phyloP scores from a whole-genome alignment of 192 early-diverging fungal species.

The Funneliformis geosporum region DNA sequence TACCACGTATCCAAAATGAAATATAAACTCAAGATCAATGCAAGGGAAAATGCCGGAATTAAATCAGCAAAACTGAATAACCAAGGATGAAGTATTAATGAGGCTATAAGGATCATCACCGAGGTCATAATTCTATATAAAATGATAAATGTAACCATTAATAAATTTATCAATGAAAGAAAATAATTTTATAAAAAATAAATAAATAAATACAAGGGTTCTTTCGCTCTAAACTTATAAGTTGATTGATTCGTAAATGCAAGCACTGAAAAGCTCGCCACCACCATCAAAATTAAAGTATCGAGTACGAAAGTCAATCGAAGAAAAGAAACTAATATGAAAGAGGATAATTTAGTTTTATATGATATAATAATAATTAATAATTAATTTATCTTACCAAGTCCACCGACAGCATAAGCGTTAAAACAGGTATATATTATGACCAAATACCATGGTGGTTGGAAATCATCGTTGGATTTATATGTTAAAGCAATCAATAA shows the following conservation, averaged over 20 bases:
- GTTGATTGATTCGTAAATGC: slow-evolving; percentile 5
- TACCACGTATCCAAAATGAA: slow-evolving; percentile 29
- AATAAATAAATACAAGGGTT: slow-evolving; percentile 11
- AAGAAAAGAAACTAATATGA: not conserved
- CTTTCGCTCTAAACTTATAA: slow-evolving; percentile 20
- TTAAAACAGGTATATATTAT: slow-evolving; percentile 4
- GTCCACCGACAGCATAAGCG: not conserved
- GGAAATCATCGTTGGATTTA: slow-evolving; percentile 31
- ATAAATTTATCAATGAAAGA: not conserved
- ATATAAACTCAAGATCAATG: not conserved
- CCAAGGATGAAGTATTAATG: not conserved
- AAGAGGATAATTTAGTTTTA: not conserved
- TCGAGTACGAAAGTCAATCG: not conserved
- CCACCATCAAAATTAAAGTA: slow-evolving; percentile 8
- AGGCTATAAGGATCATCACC: not conserved
- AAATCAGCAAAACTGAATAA: slow-evolving; percentile 9
- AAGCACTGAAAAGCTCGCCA: not conserved
- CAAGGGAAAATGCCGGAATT: not conserved
- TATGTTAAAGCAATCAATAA: slow-evolving; percentile 20
- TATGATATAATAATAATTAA: not conserved
- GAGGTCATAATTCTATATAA: not conserved
- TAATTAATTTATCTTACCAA: slow-evolving; percentile 24
- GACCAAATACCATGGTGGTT: slow-evolving; percentile 25
- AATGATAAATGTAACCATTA: not conserved
- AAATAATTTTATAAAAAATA: not conserved